Evolutionary conservation across 2,329 filamentous ascomycete species (phyloP).

Genomic region (Aspergillus quadricinctus): DNA sequence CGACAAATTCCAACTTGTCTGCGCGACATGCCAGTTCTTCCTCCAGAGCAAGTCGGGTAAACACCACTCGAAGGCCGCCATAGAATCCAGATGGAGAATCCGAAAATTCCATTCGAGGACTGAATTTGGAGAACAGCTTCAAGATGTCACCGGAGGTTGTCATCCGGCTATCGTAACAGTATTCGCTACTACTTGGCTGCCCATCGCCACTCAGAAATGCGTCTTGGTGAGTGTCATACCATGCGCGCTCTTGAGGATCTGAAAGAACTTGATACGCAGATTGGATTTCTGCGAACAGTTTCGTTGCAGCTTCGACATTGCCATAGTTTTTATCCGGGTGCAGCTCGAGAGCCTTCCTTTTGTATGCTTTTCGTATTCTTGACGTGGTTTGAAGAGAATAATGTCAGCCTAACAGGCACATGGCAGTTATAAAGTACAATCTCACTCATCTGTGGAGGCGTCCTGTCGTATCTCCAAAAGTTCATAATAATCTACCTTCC

Average conservation of each 20-base stretch:
- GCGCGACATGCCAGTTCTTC: conserved; percentile 71
- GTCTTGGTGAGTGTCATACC: conserved; percentile 94
- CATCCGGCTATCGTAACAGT: conserved; percentile 66
- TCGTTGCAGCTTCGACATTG: conserved; percentile 77
- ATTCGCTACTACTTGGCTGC: conserved; percentile 45
- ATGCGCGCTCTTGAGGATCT: conserved; percentile 89
- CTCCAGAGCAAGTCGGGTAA: conserved; percentile 74
- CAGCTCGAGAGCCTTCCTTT: conserved; percentile 82
- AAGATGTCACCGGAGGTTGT: conserved; percentile 79
- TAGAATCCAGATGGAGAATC: conserved; percentile 82
- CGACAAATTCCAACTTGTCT: conserved; percentile 55
- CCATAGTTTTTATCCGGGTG: conserved; percentile 93
- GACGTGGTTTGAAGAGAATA: background rate
- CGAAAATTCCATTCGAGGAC: conserved; percentile 70
- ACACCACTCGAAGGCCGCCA: conserved; percentile 69
- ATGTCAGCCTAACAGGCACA: background rate
- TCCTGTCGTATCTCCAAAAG: conserved; percentile 68
- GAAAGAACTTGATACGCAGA: conserved; percentile 94
- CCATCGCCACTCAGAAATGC: conserved; percentile 69
- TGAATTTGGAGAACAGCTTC: conserved; percentile 74
- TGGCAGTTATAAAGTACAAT: background rate
- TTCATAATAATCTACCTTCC: conserved; percentile 60
- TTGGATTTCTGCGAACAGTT: conserved; percentile 84
- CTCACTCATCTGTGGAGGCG: conserved; percentile 71
- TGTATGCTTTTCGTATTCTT: conserved; percentile 90